These are phyloP conservation scores for Diplotaxis tenuifolia DNA, from an alignment of 345 rosid species.

Conservation along the genomic window DNA sequence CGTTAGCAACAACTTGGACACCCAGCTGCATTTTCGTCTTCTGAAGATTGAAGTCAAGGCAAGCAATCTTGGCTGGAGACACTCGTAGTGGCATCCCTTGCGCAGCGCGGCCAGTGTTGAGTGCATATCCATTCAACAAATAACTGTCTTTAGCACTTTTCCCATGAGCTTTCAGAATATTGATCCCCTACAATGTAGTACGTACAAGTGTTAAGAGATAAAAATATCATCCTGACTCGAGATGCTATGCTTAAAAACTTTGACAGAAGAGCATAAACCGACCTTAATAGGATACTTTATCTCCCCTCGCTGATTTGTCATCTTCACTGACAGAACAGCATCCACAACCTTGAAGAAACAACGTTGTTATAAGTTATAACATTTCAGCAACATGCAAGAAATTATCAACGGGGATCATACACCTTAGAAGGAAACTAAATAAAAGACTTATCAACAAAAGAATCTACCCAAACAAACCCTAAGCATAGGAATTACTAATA, in stretches of 20 bases:
- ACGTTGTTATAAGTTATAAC: neutral
- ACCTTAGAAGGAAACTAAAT: neutral
- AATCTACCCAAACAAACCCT: too few relatives aligned
- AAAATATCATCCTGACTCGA: neutral
- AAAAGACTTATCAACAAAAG: neutral
- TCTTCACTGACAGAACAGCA: constrained; percentile 83
- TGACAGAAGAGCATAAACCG: constrained; percentile 6
- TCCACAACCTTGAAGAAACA: constrained; percentile 63
- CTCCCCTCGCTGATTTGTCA: constrained; percentile 87
- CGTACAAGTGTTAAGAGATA: neutral
- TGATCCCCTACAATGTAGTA: constrained; percentile 59
- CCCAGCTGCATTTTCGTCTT: constrained; percentile 96
- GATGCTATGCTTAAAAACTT: neutral
- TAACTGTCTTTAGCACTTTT: constrained; percentile 90
- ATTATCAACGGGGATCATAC: neutral
- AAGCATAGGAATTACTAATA: neutral
- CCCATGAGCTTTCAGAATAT: constrained; percentile 93
- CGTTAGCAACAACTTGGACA: constrained; percentile 82
- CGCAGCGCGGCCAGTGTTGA: constrained; percentile 92
- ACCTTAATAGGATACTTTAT: constrained; percentile 94
- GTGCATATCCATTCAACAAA: constrained; percentile 87
- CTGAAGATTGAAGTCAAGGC: constrained; percentile 95
- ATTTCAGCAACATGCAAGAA: constrained; percentile 11
- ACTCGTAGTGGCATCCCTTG: constrained; percentile 97
- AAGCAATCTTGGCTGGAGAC: constrained; percentile 85